Conservation (phyloP, 2,329 filamentous ascomycete species). For the Balansia obtecta region DNA sequence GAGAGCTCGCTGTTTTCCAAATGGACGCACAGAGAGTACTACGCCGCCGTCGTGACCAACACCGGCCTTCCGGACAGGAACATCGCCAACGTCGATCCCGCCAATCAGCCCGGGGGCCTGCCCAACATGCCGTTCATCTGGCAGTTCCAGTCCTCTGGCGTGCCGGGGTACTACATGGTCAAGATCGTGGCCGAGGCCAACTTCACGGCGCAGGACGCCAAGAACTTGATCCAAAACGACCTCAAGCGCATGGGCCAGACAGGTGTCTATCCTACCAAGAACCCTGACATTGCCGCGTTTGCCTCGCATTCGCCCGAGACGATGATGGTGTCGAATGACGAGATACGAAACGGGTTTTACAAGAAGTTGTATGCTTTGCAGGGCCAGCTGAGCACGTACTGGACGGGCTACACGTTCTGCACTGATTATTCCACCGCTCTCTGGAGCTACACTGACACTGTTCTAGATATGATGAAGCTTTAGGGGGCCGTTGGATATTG, state of each 20-base stretch:
- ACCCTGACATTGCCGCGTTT: constrained; percentile 17
- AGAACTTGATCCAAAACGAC: constrained; percentile 7
- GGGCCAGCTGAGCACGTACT: constrained; percentile 23
- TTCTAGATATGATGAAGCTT: constrained; percentile 4
- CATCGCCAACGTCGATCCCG: constrained; percentile 13
- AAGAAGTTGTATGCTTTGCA: constrained; percentile 20
- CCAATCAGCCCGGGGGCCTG: constrained; percentile 8
- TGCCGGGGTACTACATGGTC: constrained; percentile 3
- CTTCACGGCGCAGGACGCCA: constrained; percentile 8
- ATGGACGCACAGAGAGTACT: constrained; percentile 21
- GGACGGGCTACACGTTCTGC: constrained; percentile 16
- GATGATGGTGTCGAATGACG: constrained; percentile 14
- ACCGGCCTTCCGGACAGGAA: constrained; percentile 12
- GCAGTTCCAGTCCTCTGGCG: constrained; percentile 4
- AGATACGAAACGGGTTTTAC: constrained; percentile 21
- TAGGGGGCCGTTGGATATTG: background rate
- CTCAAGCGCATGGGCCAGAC: constrained; percentile 4
- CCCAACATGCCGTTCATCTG: constrained; percentile 9
- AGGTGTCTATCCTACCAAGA: background rate
- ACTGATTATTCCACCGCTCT: constrained; percentile 15
- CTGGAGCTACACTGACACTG: constrained; percentile 13
- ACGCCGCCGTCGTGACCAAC: constrained; percentile 19
- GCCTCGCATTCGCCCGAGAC: constrained; percentile 17
- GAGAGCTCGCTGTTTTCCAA: constrained; percentile 22
- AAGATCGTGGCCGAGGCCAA: constrained; percentile 7